These are phyloP conservation scores for Phellopilus nigrolimitatus DNA, from an alignment of 1,284 basidiomycete genomes.

Conservation along the genomic window DNA sequence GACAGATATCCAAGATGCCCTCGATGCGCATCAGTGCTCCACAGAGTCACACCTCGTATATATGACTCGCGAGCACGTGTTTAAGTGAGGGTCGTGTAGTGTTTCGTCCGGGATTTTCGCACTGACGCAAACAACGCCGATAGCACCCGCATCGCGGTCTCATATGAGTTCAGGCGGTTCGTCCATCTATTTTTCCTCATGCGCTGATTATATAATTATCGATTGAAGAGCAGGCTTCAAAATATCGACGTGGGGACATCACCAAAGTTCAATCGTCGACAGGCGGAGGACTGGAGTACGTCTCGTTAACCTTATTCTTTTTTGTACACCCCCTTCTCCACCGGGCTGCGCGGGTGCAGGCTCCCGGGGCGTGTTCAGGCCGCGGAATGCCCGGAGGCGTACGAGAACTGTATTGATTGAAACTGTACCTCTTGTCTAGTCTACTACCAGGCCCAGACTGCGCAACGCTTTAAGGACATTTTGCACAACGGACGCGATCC, in stretches of 20 bases:
- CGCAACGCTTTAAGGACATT: slow-evolving; percentile 47
- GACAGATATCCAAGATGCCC: slow-evolving; percentile 55
- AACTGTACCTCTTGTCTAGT: slow-evolving; percentile 37
- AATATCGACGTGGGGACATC: slow-evolving; percentile 29
- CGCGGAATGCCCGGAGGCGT: neutral
- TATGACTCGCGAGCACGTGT: slow-evolving; percentile 64
- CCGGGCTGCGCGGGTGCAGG: neutral
- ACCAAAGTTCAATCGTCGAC: slow-evolving; percentile 57
- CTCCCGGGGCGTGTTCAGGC: neutral
- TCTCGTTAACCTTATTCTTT: slow-evolving; percentile 9
- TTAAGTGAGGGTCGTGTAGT: slow-evolving; percentile 50
- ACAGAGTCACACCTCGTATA: slow-evolving; percentile 61
- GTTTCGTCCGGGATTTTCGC: slow-evolving; percentile 1
- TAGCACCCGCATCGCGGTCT: slow-evolving; percentile 65
- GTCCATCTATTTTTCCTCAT: slow-evolving; percentile 29
- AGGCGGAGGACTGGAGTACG: slow-evolving; percentile 73
- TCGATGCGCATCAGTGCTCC: slow-evolving; percentile 64
- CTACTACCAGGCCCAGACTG: slow-evolving; percentile 56
- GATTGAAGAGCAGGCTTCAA: slow-evolving; percentile 30
- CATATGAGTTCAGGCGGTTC: slow-evolving; percentile 61
- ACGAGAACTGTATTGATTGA: neutral
- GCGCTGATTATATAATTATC: slow-evolving; percentile 19
- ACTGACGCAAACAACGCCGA: slow-evolving; percentile 17
- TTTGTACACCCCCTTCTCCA: neutral
- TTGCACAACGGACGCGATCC: slow-evolving; percentile 44